Evolutionary conservation across 306 rosid species (phyloP).

Genomic region (Ceratonia siliqua): DNA sequence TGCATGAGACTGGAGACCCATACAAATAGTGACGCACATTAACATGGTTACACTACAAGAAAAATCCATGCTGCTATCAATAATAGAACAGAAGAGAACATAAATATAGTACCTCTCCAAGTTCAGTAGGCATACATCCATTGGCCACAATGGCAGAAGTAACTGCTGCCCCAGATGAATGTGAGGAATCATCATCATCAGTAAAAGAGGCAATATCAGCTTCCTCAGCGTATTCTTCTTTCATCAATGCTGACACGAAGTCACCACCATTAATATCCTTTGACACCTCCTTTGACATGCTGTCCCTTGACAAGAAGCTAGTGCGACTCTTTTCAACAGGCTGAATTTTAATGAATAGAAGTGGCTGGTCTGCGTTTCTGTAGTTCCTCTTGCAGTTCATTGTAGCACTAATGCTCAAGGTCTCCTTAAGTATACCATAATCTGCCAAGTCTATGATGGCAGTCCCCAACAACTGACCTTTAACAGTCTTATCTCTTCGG

Average conservation of each 20-base stretch:
- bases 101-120: slow-evolving; percentile 58
- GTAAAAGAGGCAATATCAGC: slow-evolving; percentile 69
- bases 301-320: slow-evolving; percentile 50
- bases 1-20: not conserved
- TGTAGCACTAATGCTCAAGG: slow-evolving; percentile 48
- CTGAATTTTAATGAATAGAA: slow-evolving; percentile 66
- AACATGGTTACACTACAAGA: not conserved
- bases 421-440: slow-evolving; percentile 71
- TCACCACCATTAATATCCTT: slow-evolving; percentile 58
- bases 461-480: slow-evolving; percentile 86
- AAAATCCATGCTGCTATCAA: slow-evolving; percentile 9
- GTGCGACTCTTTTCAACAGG: slow-evolving; percentile 57
- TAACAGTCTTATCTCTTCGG: slow-evolving; percentile 73
- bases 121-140: slow-evolving; percentile 39
- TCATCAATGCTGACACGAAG: slow-evolving; percentile 64
- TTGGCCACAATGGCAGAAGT: slow-evolving; percentile 46
- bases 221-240: slow-evolving; percentile 78
- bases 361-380: slow-evolving; percentile 75
- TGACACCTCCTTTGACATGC: slow-evolving; percentile 48
- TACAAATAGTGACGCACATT: slow-evolving; percentile 6
- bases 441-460: slow-evolving; percentile 85
- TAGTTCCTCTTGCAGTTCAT: slow-evolving; percentile 85
- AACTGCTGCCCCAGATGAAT: slow-evolving; percentile 63
- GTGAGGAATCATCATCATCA: slow-evolving; percentile 95
- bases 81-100: slow-evolving; percentile 2